Evolutionary conservation across 2,329 filamentous ascomycete genomes (phyloP), one percentile per base, ranked within the genome.

Genomic region (Aurifilum marmelostoma): DNA sequence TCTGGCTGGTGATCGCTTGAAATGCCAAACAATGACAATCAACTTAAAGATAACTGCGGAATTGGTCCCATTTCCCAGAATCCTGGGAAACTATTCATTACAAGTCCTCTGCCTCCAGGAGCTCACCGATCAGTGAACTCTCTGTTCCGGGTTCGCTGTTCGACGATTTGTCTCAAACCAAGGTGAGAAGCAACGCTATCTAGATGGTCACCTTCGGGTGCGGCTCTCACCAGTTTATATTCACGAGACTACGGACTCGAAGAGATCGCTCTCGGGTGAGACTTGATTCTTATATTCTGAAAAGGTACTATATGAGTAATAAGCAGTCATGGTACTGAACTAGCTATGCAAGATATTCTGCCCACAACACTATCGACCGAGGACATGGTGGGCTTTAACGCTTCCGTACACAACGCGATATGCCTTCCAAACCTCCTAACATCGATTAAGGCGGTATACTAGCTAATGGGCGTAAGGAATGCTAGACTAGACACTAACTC

Each of bases 311-410:
- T 14, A 16, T 12, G 16, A 41, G 4, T 34, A 9, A 4, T 47
- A 27, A 24, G 18, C 8, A 12, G 5, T 18, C 29, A 34, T 29
- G n/a, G 34, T 34, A 6, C 37, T 6, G n/a, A 24, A n/a, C 11
- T 64, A 18, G 62, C 62, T 24, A 37, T 47, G 6, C 62, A 47
- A 64, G 62, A 64, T 21, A 24, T 64, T 18, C 62, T 50, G 7
- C 62, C 54, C 29, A 41, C 18, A 11, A 47, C 62, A 27, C 62
- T 64, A 8, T 64, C 62, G 5, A 18, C 8, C 21, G 34, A n/a
- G 8, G 62, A 64, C 8, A 39, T 64, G 29, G 14, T 2, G 29
- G 62, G 43, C 8, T 64, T 64, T 21, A 11, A 37, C 2, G 37
- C 41, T 4, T 64, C 62, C n/a, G 39, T 64, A 14, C 14, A 47